Evolutionary conservation across 164 flowering plant species (phyloP).

Genomic region (Paratinospora sagittata): DNA sequence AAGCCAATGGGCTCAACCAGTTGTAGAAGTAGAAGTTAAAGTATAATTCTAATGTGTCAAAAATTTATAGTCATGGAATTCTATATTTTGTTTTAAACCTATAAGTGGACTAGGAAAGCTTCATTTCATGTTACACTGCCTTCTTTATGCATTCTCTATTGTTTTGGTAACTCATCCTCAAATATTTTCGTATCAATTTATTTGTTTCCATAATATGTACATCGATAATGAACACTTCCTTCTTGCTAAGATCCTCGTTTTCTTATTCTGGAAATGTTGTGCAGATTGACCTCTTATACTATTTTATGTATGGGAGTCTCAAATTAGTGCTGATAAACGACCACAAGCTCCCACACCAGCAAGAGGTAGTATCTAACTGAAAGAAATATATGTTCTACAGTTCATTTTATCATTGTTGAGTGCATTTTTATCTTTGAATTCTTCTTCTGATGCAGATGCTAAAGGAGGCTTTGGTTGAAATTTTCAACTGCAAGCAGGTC

Average conservation of each 20-base stretch:
- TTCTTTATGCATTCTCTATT: not conserved
- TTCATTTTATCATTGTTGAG: not conserved
- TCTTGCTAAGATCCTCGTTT: slow-evolving; percentile 2
- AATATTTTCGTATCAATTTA: not conserved
- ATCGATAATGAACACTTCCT: not conserved
- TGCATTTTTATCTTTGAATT: not conserved
- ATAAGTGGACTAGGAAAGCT: no score
- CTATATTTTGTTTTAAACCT: no score
- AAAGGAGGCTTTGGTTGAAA: slow-evolving; percentile 53
- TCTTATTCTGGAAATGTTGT: slow-evolving; percentile 13
- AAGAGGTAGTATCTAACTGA: slow-evolving; percentile 43
- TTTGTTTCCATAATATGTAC: not conserved
- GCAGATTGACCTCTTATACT: slow-evolving; percentile 70
- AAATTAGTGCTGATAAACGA: slow-evolving; percentile 51
- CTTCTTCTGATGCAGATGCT: slow-evolving; percentile 32
- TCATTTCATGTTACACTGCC: no score
- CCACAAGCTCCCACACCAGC: slow-evolving; percentile 40
- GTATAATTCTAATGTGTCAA: no score
- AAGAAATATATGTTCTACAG: not conserved
- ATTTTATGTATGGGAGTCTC: slow-evolving; percentile 59
- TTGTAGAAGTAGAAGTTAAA: no score
- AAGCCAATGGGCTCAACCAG: no score
- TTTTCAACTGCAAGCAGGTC: slow-evolving; percentile 49
- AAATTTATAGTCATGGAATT: no score
- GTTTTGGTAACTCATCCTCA: not conserved